These are phyloP conservation scores for Glycine soja DNA, from an alignment of 306 rosid genomes.

Conservation along the genomic window DNA sequence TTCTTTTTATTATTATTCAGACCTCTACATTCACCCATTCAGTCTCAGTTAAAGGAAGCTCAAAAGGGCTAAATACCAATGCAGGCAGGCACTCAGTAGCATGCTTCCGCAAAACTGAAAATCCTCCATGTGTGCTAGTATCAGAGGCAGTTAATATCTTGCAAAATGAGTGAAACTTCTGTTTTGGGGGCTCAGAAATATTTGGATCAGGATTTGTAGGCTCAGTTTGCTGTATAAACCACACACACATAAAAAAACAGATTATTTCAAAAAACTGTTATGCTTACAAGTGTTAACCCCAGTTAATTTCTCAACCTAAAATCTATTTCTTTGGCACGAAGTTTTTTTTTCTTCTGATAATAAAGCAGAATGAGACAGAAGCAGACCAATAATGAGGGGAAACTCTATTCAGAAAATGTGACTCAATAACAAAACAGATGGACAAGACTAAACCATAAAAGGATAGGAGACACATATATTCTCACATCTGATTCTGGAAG, in stretches of 20 bases:
- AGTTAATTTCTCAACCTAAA: neutral
- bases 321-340: neutral
- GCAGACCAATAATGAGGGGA: neutral
- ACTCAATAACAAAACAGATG: conserved; percentile 42
- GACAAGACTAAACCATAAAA: conserved; percentile 39
- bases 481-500: conserved; percentile 82
- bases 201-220: conserved; percentile 59
- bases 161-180: conserved; percentile 73
- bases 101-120: conserved; percentile 87
- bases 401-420: conserved; percentile 10
- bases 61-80: conserved; percentile 56
- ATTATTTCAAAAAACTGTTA: no score
- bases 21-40: neutral
- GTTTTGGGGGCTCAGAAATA: conserved; percentile 53
- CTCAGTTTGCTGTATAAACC: conserved; percentile 66
- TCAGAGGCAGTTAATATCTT: conserved; percentile 91
- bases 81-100: conserved; percentile 92
- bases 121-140: conserved; percentile 98
- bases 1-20: neutral
- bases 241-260: no score
- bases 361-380: conserved; percentile 11
- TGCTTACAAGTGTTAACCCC: neutral
- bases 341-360: neutral
- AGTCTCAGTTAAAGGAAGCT: neutral
- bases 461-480: conserved; percentile 39